Base-by-base conservation (phyloP, 768 basidiomycete genomes). In the Leccinum fibrillosum region DNA sequence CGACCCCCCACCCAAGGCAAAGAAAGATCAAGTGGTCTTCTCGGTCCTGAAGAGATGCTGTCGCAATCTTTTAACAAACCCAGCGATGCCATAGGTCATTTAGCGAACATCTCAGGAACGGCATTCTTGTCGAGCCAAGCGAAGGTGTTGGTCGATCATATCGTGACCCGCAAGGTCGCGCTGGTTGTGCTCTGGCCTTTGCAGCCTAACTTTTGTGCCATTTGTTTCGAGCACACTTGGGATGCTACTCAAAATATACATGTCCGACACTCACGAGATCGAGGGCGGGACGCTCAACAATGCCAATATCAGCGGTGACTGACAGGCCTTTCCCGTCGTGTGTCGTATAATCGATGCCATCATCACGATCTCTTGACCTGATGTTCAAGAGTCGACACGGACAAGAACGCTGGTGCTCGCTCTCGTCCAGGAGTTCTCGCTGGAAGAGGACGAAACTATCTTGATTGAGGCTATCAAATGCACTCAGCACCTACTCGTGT, bases 401-500 rank as follows among this genome's bases (percentile, higher is more conserved):
- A 89, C 92, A 2, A 77, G 93, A n/a, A 83, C 85, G 2, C 77
- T 97, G 26, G 83, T 96, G 11, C 82, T 96, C 39, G 86, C 90
- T 65, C 81, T 98, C 17, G 89, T 98, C 5, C 82, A 86, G 58
- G 89, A 94, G 64, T 92, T 98, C 66, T 85, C 86, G 3, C 74
- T 83, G 42, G 95, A 98, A 66, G 83, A 86, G 3, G 93, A 97
- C 63, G 93, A 96, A 66, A 86, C 88, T 1, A 87, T 94, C 55
- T 81, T 88, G 37, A 91, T 98, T 2, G 94, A 98, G 71, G 94
- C 94, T 2, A 95, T 98, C 73, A 92, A 90, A 73, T 96, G 94
- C 72, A 87, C 94, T 11, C 96, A 98, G 66, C 96, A 98, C 69
- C 89, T 97, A 77, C 81, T 98, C 42, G 95, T 99, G 86, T 98